Percentiles rank a stretch among this genome's conserved stretches.
phyloP scores from a whole-genome alignment of 129 eudicot species.

The Flaveria sonorensis region DNA sequence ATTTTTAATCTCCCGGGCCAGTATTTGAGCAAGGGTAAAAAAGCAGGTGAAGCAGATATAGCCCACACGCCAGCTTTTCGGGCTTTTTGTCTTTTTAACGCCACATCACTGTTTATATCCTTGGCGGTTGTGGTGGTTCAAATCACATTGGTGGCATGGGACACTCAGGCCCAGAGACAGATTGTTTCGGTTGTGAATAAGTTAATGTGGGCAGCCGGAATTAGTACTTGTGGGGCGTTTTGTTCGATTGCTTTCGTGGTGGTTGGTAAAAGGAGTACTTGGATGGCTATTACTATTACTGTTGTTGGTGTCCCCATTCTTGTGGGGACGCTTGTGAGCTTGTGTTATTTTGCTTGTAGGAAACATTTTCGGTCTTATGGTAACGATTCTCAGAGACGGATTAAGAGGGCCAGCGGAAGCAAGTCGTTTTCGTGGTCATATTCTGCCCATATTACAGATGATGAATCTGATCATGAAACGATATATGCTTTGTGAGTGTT shows the following conservation, averaged over 20 bases:
- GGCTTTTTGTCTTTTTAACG: slow-evolving; percentile 68
- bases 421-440: slow-evolving; percentile 87
- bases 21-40: slow-evolving; percentile 40
- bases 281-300: slow-evolving; percentile 86
- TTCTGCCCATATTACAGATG: slow-evolving; percentile 81
- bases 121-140: slow-evolving; percentile 94
- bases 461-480: slow-evolving; percentile 73
- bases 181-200: slow-evolving; percentile 84
- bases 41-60: slow-evolving; percentile 61
- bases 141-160: slow-evolving; percentile 92
- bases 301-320: slow-evolving; percentile 72
- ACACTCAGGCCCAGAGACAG: slow-evolving; percentile 82
- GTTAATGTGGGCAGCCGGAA: slow-evolving; percentile 94
- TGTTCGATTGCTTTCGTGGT: slow-evolving; percentile 81
- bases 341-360: slow-evolving; percentile 79
- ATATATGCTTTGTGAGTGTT: slow-evolving; percentile 70
- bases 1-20: slow-evolving; percentile 86
- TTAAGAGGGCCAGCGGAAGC: slow-evolving; percentile 77
- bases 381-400: slow-evolving; percentile 77
- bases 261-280: slow-evolving; percentile 69
- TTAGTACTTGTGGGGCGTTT: slow-evolving; percentile 95
- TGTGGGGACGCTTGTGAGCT: slow-evolving; percentile 67
- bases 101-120: slow-evolving; percentile 80
- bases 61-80: slow-evolving; percentile 65
- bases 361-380: slow-evolving; percentile 52